phyloP scores from a whole-genome alignment of 106 monocot genomes.

The Phalaenopsis aphrodite region DNA sequence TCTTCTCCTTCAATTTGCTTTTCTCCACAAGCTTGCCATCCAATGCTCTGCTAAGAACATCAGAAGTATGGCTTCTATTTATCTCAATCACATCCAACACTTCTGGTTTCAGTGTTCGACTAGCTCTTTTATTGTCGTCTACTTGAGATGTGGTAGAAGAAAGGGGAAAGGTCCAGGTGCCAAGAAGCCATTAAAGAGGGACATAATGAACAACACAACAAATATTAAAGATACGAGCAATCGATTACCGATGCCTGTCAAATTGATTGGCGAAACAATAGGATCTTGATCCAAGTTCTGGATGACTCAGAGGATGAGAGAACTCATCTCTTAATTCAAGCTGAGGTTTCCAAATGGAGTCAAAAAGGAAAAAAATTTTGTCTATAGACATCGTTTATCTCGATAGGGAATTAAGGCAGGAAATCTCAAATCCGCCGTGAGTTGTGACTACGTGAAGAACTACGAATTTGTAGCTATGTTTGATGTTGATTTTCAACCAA shows the following conservation, averaged over 20 bases:
- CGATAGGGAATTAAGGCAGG: slow-evolving; percentile 22
- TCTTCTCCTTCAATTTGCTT: no score
- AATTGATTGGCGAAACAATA: slow-evolving; percentile 22
- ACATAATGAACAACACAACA: no score
- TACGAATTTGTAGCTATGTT: slow-evolving; percentile 21
- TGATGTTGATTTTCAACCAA: slow-evolving; percentile 24
- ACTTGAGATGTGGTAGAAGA: no score
- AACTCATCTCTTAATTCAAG: not conserved
- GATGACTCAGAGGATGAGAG: slow-evolving; percentile 26
- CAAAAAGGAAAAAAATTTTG: slow-evolving; percentile 10
- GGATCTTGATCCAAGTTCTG: slow-evolving; percentile 23
- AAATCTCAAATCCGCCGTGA: slow-evolving; percentile 26
- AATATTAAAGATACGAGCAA: slow-evolving; percentile 6
- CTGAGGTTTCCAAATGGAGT: slow-evolving; percentile 18
- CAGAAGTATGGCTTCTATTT: no score
- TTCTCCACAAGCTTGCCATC: no score
- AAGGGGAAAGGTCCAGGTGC: no score
- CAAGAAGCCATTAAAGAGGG: no score
- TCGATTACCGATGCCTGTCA: slow-evolving; percentile 16
- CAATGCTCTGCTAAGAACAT: no score
- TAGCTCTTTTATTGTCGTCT: no score
- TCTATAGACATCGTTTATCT: slow-evolving; percentile 3
- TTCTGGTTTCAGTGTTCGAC: no score
- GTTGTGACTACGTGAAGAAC: slow-evolving; percentile 17
- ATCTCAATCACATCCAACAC: no score